Conservation (phyloP, 2,329 filamentous ascomycete genomes). For the Venturia pyrina region DNA sequence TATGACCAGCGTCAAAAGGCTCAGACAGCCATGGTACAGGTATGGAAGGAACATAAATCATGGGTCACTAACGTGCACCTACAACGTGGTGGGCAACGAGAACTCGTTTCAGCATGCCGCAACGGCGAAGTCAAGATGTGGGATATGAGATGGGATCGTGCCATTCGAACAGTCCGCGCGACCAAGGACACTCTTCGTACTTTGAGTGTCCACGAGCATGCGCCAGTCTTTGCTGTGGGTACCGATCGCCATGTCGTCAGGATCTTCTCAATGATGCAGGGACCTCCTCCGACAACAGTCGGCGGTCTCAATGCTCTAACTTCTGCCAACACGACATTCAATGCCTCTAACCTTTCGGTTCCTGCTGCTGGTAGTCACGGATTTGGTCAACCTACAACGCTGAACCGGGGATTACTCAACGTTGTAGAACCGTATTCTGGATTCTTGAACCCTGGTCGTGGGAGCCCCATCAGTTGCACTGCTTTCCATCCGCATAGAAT, state of each 20-base stretch:
- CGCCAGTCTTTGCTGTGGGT: slow-evolving; percentile 88
- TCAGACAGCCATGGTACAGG: slow-evolving; percentile 85
- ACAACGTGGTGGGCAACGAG: slow-evolving; percentile 87
- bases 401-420: slow-evolving; percentile 4
- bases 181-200: slow-evolving; percentile 72
- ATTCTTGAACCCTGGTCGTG: slow-evolving; percentile 72
- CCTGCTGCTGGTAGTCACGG: neutral
- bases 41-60: slow-evolving; percentile 91
- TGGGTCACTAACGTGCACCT: slow-evolving; percentile 97
- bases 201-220: slow-evolving; percentile 87
- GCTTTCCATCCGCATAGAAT: slow-evolving; percentile 94
- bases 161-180: slow-evolving; percentile 62
- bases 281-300: neutral
- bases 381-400: neutral
- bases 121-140: slow-evolving; percentile 92
- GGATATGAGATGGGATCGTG: slow-evolving; percentile 83
- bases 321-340: neutral
- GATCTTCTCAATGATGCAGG: slow-evolving; percentile 57
- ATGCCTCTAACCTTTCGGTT: neutral
- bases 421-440: slow-evolving; percentile 77
- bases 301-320: neutral
- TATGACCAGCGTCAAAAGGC: slow-evolving; percentile 82
- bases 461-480: slow-evolving; percentile 74
- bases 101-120: slow-evolving; percentile 80
- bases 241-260: slow-evolving; percentile 82